A percentile compares a stretch with the other conserved stretches of the same genome.
phyloP scores from a whole-genome alignment of 108 stramenopile genomes.

The Stephanodiscus triporus region DNA sequence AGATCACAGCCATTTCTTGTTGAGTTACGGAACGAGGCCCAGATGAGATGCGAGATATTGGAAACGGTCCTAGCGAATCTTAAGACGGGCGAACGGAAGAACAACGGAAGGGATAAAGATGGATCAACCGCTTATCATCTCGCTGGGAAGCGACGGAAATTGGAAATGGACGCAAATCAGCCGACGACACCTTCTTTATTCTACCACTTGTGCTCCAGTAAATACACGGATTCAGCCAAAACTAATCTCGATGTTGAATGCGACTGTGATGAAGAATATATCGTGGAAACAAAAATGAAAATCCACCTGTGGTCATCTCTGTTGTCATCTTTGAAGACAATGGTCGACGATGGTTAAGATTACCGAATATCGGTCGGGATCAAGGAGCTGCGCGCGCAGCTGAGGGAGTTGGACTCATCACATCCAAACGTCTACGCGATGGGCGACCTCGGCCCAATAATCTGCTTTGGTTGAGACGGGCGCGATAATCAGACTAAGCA shows the following conservation, averaged over 20 bases:
- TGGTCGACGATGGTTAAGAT: slow-evolving; percentile 11
- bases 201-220: slow-evolving; percentile 16
- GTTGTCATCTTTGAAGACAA: slow-evolving; percentile 18
- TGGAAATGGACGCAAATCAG: neutral
- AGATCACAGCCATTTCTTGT: slow-evolving; percentile 31
- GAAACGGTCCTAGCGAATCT: slow-evolving; percentile 1
- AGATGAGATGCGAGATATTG: slow-evolving; percentile 20
- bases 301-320: slow-evolving; percentile 29
- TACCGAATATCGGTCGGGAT: too few species aligned
- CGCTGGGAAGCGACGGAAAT: slow-evolving; percentile 4
- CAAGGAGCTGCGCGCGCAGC: too few species aligned
- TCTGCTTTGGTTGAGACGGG: too few species aligned
- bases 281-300: slow-evolving; percentile 25
- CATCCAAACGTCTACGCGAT: too few species aligned
- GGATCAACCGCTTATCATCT: neutral
- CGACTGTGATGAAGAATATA: slow-evolving; percentile 16
- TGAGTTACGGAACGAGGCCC: slow-evolving; percentile 16
- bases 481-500: too few species aligned
- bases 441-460: too few species aligned
- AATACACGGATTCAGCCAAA: neutral
- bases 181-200: slow-evolving; percentile 7
- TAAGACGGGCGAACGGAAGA: neutral
- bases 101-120: slow-evolving; percentile 1
- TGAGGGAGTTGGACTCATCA: too few species aligned
- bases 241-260: neutral